Percentiles rank a stretch among this genome's conserved stretches.
Conservation (phyloP, 2,329 filamentous ascomycete species). For the Monosporascus sp. region DNA sequence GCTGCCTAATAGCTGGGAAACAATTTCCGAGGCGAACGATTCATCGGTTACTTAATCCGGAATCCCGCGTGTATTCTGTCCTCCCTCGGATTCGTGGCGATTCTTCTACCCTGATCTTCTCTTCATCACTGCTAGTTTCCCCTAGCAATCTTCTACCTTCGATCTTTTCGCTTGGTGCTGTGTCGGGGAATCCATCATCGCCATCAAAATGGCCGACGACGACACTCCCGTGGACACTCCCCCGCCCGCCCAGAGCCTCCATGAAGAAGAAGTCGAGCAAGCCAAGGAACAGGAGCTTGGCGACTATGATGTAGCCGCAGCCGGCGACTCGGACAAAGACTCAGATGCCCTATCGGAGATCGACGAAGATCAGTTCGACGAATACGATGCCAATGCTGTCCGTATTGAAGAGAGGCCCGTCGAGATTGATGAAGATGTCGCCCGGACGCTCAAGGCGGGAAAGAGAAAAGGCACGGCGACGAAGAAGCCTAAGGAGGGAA, state of each 20-base stretch:
- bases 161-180: neutral
- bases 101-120: too few species aligned
- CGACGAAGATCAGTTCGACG: constrained; percentile 65
- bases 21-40: too few species aligned
- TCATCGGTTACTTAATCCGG: too few species aligned
- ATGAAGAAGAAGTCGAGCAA: constrained; percentile 22
- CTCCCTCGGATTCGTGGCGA: too few species aligned
- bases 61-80: too few species aligned
- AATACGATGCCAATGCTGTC: constrained; percentile 62
- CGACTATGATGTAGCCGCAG: constrained; percentile 36
- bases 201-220: constrained; percentile 38
- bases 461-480: constrained; percentile 60
- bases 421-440: constrained; percentile 64
- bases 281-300: constrained; percentile 30
- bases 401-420: constrained; percentile 60
- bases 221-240: constrained; percentile 37
- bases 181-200: neutral
- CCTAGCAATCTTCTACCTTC: neutral
- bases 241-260: constrained; percentile 24
- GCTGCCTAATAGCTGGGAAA: too few species aligned
- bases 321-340: constrained; percentile 47
- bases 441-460: constrained; percentile 58
- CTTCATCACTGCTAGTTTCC: too few species aligned
- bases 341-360: constrained; percentile 62
- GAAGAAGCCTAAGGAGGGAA: constrained; percentile 73